Base-by-base conservation (phyloP, 2,329 filamentous ascomycete species). In the Aspergillus unguis region DNA sequence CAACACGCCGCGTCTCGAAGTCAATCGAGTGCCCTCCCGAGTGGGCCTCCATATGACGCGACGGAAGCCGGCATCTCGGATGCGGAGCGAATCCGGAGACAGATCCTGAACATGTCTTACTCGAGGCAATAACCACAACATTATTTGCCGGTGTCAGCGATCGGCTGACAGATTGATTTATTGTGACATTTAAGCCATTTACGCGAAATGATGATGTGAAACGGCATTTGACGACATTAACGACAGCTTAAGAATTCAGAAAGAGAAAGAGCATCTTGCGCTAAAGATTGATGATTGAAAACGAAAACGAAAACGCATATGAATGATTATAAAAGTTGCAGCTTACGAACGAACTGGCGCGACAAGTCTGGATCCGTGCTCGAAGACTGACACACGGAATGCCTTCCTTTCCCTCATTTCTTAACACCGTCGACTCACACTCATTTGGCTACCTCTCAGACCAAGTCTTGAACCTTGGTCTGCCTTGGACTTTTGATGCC, bases 51-150 rank as follows among this genome's bases (percentile, higher is more conserved):
- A 7, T 68, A 65, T 45, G 64, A 71, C 43, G 61, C 68, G 3
- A 66, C 63, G 3, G 69, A 71, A 53, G 60, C 63, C 48, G 69
- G 68, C 28, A 62, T 72, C 42, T 68, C 69, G 7, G 70, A 73
- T 57, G 71, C 69, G 23, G 69, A 73, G 55, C 65, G 70, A 6
- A 72, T 72, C 43, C 67, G 69, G 35, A 63, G 70, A 49, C 69
- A 72, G 56, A 71, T 72, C 29, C 49, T 72, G 54, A 72, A 69
- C 52, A 65, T 70, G 64, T 60, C 68, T 49, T 66, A 65, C 59
- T 57, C 63, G 57, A 58, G 59, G 63, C 54, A 60, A 63, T 54
- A 58, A 58, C 50, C 52, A 28, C 27, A 40, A 23, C 36, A 40
- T 10, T 17, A 6, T 32, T 59, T 63, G 56, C 48, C 53, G 57